Evolutionary conservation across 1,284 basidiomycete genomes (phyloP), one percentile per base, ranked within the genome.

Genomic region (Pholiota adiposa): DNA sequence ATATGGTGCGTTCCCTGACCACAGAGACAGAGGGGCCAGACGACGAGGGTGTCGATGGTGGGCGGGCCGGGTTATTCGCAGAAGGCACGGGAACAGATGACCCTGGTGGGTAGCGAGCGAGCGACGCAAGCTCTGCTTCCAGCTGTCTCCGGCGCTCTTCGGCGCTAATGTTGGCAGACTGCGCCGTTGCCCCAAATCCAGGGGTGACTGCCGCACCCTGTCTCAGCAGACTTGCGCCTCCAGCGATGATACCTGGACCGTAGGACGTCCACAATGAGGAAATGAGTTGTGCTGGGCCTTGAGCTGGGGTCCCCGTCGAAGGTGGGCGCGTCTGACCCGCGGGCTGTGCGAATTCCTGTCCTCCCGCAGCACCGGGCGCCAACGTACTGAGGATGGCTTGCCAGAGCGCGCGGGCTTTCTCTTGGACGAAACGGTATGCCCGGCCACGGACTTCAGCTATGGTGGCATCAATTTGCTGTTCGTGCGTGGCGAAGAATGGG

Each of bases 401-500:
- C 89, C 90, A 92, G 3, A 90, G 63, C 5, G 80, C 78, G 57
- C 85, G 79, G 19, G 88, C 68, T 14, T 84, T 81, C 50, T 83
- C 81, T 67, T 90, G 89, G n/a, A 92, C 54, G 69, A 88, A 92
- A 16, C 79, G 71, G 71, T 86, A 90, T 23, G 83, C 74, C 51
- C 79, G 78, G n/a, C 76, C 77, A 69, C 87, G 86, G 66, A 86
- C 72, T 61, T 83, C 81, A 18, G 86, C 85, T 51, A 94, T 79
- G 0, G 85, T 78, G n/a, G 82, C 81, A 72, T 96, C 94, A 71
- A 96, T 96, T 68, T 92, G 85, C 5, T 77, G 69, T 75, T 96
- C 93, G 71, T 96, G 90, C 9, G 79, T 72, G 60, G 82, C 80
- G 68, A 96, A 85, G 79, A 94, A 90, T 0, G 94, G 94, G 52